phyloP scores from a whole-genome alignment of 495 filamentous ascomycete genomes.

The Aspergillus ostianus region DNA sequence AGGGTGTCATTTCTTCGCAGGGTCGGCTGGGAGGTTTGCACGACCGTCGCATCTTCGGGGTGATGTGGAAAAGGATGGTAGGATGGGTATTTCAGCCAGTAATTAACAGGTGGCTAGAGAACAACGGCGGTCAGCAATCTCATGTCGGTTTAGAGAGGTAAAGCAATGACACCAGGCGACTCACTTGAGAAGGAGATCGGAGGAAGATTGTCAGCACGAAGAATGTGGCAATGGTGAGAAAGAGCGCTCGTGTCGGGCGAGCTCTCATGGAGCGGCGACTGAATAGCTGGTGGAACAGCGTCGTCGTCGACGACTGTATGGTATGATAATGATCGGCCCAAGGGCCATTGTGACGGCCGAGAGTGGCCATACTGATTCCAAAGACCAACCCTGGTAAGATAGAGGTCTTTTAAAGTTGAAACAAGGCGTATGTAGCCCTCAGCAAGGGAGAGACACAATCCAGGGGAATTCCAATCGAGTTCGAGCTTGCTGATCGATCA shows the following conservation, averaged over 20 bases:
- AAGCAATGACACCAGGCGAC: background rate
- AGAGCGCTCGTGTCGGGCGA: constrained; percentile 27
- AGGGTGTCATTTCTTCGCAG: constrained; percentile 28
- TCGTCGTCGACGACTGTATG: constrained; percentile 25
- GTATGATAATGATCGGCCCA: constrained; percentile 29
- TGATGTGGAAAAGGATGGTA: constrained; percentile 31
- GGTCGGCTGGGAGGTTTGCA: constrained; percentile 20
- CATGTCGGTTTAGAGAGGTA: background rate
- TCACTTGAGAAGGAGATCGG: constrained; percentile 22
- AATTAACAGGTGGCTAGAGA: constrained; percentile 27
- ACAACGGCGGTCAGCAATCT: background rate
- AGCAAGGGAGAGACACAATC: constrained; percentile 7
- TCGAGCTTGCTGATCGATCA: constrained; percentile 1
- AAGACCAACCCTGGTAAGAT: background rate
- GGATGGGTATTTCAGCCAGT: constrained; percentile 40
- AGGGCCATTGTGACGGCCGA: constrained; percentile 26
- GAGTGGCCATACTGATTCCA: constrained; percentile 30
- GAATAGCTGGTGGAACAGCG: constrained; percentile 27
- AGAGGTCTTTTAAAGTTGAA: background rate
- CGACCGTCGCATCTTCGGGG: constrained; percentile 38
- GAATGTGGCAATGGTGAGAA: constrained; percentile 25
- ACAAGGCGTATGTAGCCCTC: constrained; percentile 3
- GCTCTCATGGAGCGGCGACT: constrained; percentile 31
- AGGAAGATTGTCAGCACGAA: constrained; percentile 26
- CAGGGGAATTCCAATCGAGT: background rate